These are phyloP conservation scores for Lentinula lateritia DNA, from an alignment of 768 basidiomycete genomes.

Conservation along the genomic window DNA sequence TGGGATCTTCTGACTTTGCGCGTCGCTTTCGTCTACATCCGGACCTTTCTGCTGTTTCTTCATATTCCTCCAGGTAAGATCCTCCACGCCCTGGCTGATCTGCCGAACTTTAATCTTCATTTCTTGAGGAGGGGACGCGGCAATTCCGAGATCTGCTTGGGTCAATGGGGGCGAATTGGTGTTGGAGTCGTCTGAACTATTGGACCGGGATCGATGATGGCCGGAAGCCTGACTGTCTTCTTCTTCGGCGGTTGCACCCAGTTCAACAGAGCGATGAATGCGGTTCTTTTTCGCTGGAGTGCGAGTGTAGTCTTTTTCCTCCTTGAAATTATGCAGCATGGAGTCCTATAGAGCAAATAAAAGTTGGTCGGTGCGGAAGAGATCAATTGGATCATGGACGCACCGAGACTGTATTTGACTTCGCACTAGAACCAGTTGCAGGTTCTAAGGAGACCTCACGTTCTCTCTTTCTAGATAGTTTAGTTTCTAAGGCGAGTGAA, in stretches of 20 bases:
- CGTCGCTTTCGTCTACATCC: conserved; percentile 16
- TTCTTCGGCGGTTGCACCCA: conserved; percentile 63
- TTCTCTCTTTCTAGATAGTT: conserved; percentile 65
- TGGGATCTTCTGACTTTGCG: conserved; percentile 5
- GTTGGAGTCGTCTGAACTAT: conserved; percentile 25
- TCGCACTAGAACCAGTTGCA: conserved; percentile 26
- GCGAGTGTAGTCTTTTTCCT: conserved; percentile 45
- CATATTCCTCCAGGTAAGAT: conserved; percentile 63
- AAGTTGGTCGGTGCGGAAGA: conserved; percentile 15
- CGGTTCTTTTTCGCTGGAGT: conserved; percentile 78
- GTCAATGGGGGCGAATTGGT: conserved; percentile 41
- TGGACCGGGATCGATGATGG: conserved; percentile 6
- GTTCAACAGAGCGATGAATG: conserved; percentile 23
- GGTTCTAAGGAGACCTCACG: conserved; percentile 77
- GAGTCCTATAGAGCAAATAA: not conserved
- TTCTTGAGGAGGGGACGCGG: conserved; percentile 70
- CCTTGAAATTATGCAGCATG: conserved; percentile 11
- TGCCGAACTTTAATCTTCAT: conserved; percentile 68
- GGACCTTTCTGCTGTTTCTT: conserved; percentile 19
- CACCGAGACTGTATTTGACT: conserved; percentile 36
- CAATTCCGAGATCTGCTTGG: conserved; percentile 14
- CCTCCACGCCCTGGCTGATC: conserved; percentile 76
- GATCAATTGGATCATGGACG: conserved; percentile 17
- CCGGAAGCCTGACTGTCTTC: conserved; percentile 30
- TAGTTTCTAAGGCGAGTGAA: conserved; percentile 29